Base-by-base conservation (phyloP, 768 basidiomycete genomes). In the Suillus ampliporus region DNA sequence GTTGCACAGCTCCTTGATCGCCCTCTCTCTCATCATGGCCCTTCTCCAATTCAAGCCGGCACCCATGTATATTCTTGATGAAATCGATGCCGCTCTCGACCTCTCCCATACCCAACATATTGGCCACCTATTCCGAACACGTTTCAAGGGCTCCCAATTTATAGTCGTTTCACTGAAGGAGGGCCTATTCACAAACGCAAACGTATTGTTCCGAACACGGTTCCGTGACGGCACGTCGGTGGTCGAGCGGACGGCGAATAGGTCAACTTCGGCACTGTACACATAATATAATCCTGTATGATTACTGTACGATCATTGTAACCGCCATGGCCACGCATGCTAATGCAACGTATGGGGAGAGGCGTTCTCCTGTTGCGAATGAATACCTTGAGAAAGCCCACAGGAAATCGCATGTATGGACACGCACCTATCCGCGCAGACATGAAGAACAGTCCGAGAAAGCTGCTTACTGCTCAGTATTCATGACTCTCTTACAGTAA, bases 41-140 rank as follows among this genome's bases (percentile, higher is more conserved):
- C 86, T 99, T 19, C 87, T 99, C n/a, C 95, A 98, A 74, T 98
- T 98, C 84, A 98, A 98, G 72, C 96, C 97, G 9, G 96, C 97
- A 17, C 97, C 95, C 3, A 95, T 99, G 94, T 99, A 99, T 76
- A 99, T 99, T 72, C 86, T 99, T 10, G 97, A 99, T 78, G 97
- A 99, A 77, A 97, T 99, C 65, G 97, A 99, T 75, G 96, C 97
- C 0, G 97, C 97, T 9, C 85, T 99, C 31, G 97, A 99, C 77
- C 80, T 99, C 14, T 96, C 94, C 34, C 95, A 97, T 68, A 97
- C 94, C 2, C 95, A 99, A 70, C 94, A 99, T 76, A 98, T 99
- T 63, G 97, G 97, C 35, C 94, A 95, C 67, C 86, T 99, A n/a
- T 99, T 99, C 87, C 86, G 91, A 46, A 97, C 91, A 53, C 88